Evolutionary conservation across 192 early-diverging fungal genomes (phyloP).

Genomic region (Coemansia sp.): DNA sequence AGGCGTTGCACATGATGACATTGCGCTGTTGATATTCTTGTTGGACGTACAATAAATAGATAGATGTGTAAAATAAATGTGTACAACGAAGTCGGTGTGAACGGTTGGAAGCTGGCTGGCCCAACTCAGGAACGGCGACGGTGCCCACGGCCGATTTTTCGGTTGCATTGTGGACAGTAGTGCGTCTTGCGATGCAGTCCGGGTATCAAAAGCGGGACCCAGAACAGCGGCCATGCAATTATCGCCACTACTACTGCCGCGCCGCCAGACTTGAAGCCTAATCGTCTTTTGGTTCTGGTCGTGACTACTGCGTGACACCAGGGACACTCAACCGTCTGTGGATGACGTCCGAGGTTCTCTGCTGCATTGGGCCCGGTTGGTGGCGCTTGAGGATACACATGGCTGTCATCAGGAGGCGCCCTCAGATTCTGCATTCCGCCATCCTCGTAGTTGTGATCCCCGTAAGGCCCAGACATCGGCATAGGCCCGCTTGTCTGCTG

Average conservation of each 20-base stretch:
- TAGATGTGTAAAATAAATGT: conserved; percentile 3
- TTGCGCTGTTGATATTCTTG: too few species aligned
- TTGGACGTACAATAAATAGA: too few species aligned
- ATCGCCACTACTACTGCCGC: conserved; percentile 34
- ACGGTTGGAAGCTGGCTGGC: too few species aligned
- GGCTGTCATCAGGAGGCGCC: conserved; percentile 22
- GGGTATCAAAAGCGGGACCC: conserved; percentile 46
- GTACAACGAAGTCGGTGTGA: too few species aligned
- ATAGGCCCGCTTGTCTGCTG: not conserved
- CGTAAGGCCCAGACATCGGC: not conserved
- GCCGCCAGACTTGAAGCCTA: conserved; percentile 42
- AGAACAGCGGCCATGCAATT: conserved; percentile 53
- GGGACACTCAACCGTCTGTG: conserved; percentile 48
- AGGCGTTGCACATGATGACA: not conserved
- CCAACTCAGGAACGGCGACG: conserved; percentile 11
- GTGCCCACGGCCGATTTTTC: conserved; percentile 46
- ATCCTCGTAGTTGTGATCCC: not conserved
- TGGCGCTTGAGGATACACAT: conserved; percentile 28
- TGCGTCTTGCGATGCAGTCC: conserved; percentile 48
- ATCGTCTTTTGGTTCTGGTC: conserved; percentile 20
- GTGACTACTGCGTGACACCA: conserved; percentile 48
- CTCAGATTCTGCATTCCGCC: conserved; percentile 28
- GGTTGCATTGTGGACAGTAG: conserved; percentile 48
- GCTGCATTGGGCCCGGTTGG: conserved; percentile 38
- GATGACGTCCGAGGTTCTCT: conserved; percentile 24